Evolutionary conservation across 2,329 filamentous ascomycete genomes (phyloP).

Genomic region (Diaporthe sp.): DNA sequence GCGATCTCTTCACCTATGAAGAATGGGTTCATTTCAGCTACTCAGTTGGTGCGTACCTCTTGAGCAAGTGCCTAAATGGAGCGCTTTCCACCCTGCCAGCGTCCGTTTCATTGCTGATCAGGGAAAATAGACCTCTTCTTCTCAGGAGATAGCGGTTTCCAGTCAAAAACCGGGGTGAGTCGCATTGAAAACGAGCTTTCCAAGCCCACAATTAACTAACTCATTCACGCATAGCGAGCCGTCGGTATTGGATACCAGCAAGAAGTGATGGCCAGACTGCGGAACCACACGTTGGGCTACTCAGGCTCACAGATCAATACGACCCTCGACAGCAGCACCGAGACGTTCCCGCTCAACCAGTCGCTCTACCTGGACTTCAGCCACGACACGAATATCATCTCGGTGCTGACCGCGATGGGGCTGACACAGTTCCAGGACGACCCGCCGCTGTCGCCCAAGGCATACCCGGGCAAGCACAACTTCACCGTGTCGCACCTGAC

Average conservation of each 20-base stretch:
- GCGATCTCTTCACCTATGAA: constrained; percentile 78
- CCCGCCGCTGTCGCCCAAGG: constrained; percentile 66
- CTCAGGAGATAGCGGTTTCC: constrained; percentile 71
- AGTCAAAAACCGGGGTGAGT: constrained; percentile 71
- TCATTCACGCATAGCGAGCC: constrained; percentile 62
- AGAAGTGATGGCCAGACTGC: constrained; percentile 78
- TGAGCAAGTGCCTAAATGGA: background rate
- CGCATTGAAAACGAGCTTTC: background rate
- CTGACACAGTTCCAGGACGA: constrained; percentile 72
- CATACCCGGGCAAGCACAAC: constrained; percentile 69
- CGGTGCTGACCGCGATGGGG: constrained; percentile 79
- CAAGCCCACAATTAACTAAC: background rate
- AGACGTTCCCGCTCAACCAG: constrained; percentile 81
- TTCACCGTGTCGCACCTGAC: constrained; percentile 77
- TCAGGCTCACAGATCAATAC: constrained; percentile 73
- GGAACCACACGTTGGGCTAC: constrained; percentile 73
- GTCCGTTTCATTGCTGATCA: background rate
- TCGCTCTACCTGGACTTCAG: constrained; percentile 82
- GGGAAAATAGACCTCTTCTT: constrained; percentile 67
- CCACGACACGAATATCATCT: constrained; percentile 81
- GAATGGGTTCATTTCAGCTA: constrained; percentile 83
- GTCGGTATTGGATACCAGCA: constrained; percentile 81
- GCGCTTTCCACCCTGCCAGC: background rate
- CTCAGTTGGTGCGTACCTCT: constrained; percentile 60
- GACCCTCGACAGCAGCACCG: constrained; percentile 76